phyloP scores from a whole-genome alignment of 2,329 filamentous ascomycete genomes.

The Aspergillus versicolor region DNA sequence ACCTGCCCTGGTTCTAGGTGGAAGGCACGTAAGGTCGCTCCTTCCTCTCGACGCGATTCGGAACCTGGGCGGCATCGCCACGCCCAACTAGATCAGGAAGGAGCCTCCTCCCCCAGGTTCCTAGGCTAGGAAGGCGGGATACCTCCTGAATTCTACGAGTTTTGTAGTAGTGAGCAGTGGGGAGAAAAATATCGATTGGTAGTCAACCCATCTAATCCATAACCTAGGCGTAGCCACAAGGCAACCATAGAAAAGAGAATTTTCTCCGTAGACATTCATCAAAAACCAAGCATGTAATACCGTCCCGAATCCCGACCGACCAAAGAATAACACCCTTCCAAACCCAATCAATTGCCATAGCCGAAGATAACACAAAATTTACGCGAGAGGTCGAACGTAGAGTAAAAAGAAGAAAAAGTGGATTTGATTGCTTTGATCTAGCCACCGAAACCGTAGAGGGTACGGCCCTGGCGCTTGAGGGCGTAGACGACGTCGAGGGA shows the following conservation, averaged over 20 bases:
- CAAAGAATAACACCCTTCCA: slow-evolving; percentile 9
- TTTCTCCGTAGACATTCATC: neutral
- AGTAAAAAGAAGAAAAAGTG: neutral
- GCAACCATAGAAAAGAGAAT: neutral
- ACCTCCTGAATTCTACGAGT: neutral
- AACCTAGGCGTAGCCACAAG: neutral
- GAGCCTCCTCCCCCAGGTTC: too few species aligned
- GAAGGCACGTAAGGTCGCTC: too few species aligned
- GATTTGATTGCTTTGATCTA: slow-evolving; percentile 47
- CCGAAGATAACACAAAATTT: slow-evolving; percentile 9
- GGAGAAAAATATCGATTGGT: neutral
- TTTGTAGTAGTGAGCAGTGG: neutral
- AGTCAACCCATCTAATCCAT: neutral
- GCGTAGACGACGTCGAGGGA: slow-evolving; percentile 65
- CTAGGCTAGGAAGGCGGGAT: neutral
- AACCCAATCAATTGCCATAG: slow-evolving; percentile 15
- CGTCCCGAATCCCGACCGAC: slow-evolving; percentile 1
- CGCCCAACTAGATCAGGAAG: too few species aligned
- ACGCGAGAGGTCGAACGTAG: neutral
- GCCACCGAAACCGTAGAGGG: slow-evolving; percentile 85
- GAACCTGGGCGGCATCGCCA: too few species aligned
- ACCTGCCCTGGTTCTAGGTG: too few species aligned
- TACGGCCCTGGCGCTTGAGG: slow-evolving; percentile 65
- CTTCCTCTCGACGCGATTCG: too few species aligned
- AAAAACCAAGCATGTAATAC: neutral